Evolutionary conservation across 2,329 filamentous ascomycete genomes (phyloP).

Genomic region (Pseudogymnoascus sp.): DNA sequence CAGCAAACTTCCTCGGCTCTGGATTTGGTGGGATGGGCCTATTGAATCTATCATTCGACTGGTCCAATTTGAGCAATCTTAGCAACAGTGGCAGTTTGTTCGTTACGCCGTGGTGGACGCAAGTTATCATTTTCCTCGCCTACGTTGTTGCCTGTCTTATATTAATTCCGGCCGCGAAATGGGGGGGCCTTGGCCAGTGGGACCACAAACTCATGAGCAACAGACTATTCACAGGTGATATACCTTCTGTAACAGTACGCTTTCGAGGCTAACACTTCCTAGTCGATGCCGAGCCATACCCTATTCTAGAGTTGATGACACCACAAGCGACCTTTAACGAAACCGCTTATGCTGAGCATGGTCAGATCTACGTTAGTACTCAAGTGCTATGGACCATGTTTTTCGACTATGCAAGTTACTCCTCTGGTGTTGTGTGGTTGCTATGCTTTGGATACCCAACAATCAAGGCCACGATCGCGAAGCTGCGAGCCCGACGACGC

Average conservation of each 20-base stretch:
- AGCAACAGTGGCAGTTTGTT: slow-evolving; percentile 38
- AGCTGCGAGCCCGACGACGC: slow-evolving; percentile 33
- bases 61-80: slow-evolving; percentile 48
- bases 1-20: slow-evolving; percentile 51
- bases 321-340: slow-evolving; percentile 26
- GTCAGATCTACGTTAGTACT: slow-evolving; percentile 47
- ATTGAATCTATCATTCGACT: slow-evolving; percentile 50
- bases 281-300: slow-evolving; percentile 22
- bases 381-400: slow-evolving; percentile 51
- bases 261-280: slow-evolving; percentile 20
- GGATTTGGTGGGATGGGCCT: slow-evolving; percentile 56
- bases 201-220: slow-evolving; percentile 50
- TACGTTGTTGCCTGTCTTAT: slow-evolving; percentile 51
- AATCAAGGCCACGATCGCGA: slow-evolving; percentile 36
- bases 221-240: slow-evolving; percentile 39
- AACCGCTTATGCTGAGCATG: slow-evolving; percentile 38
- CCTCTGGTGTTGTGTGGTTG: slow-evolving; percentile 51
- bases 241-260: slow-evolving; percentile 31
- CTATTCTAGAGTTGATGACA: slow-evolving; percentile 28
- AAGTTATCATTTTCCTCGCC: slow-evolving; percentile 45
- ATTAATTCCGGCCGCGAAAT: slow-evolving; percentile 49
- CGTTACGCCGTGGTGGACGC: slow-evolving; percentile 50
- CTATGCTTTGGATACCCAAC: slow-evolving; percentile 44
- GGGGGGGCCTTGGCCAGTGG: slow-evolving; percentile 43
- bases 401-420: slow-evolving; percentile 51